Base-by-base conservation (phyloP, 345 rosid species). In the Durio zibethinus region DNA sequence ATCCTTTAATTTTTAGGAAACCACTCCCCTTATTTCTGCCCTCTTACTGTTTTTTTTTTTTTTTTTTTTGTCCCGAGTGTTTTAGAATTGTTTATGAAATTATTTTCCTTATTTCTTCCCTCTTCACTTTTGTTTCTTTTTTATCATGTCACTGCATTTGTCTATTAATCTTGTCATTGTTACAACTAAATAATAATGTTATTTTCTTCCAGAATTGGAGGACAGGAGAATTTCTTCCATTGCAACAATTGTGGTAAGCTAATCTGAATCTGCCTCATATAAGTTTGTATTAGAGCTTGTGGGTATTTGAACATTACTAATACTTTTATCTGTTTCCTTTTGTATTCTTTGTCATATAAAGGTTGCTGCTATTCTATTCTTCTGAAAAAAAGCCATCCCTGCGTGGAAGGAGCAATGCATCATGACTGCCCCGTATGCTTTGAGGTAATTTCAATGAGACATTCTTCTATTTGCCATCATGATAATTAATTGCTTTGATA, bases 381-480 rank as follows among this genome's bases (percentile, higher is more conserved):
- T 71, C 86, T 91, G 80, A 86, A 88, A 77, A 81, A 93, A 60
- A 85, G 91, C 78, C 98, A 94, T 78, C 91, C 92, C 35, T 94
- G 97, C 54, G 90, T 94, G n/a, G 98, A 94, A 80, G 92, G 97
- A 66, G 98, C 98, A n/a, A 93, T 94, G 98, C 98, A 93, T 80
- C 98, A 91, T 25, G 93, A 93, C 56, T 94, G 98, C 61, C 97
- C 97, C 18, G 90, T 94, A 69, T 94, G 98, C 78, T 94, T 90
- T 65, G 98, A 94, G 97, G 98, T 94, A 82, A 54, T 33, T 61
- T 57, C 7, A 68, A 38, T 16, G 10, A 47, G 54, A 15, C 11
- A 0, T n/a, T 62, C 8, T 47, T 47, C 38, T 35, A 33, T 12
- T 62, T 33, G 10, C 29, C 5, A 11, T n/a, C 21, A 3, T 21